Evolutionary conservation across 164 flowering plant species (phyloP).

Genomic region (Magnolia officinalis): DNA sequence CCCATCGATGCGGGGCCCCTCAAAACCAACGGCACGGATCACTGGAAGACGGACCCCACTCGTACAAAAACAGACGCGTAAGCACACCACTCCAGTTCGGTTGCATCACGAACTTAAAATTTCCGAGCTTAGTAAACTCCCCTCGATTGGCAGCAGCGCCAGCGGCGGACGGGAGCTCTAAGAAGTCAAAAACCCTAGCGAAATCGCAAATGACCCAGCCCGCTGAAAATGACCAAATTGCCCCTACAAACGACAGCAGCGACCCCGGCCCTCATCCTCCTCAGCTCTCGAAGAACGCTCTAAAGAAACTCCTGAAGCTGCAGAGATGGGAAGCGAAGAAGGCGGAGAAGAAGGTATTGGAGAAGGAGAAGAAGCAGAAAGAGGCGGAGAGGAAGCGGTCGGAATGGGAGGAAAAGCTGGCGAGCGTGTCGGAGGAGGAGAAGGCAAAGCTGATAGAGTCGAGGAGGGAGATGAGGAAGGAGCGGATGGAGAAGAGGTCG

Average conservation of each 20-base stretch:
- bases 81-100: too few species aligned
- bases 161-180: not conserved
- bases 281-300: constrained; percentile 67
- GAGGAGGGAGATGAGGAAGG: constrained; percentile 51
- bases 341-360: constrained; percentile 67
- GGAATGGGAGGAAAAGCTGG: constrained; percentile 74
- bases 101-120: too few species aligned
- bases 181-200: not conserved
- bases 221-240: constrained; percentile 11
- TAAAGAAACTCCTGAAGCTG: constrained; percentile 71
- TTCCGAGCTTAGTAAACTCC: not conserved
- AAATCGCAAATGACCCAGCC: not conserved
- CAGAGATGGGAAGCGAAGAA: constrained; percentile 71
- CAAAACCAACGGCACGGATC: too few species aligned
- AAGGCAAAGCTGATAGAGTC: constrained; percentile 54
- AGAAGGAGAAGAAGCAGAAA: constrained; percentile 58
- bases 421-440: constrained; percentile 60
- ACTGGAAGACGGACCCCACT: too few species aligned
- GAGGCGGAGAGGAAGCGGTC: constrained; percentile 62
- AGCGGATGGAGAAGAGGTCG: constrained; percentile 72
- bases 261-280: not conserved
- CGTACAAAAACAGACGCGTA: too few species aligned
- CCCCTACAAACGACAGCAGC: constrained; percentile 8
- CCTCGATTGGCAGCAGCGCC: not conserved
- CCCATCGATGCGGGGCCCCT: too few species aligned